phyloP scores from a whole-genome alignment of 2,329 filamentous ascomycete genomes.

The Ophiostoma populinum region DNA sequence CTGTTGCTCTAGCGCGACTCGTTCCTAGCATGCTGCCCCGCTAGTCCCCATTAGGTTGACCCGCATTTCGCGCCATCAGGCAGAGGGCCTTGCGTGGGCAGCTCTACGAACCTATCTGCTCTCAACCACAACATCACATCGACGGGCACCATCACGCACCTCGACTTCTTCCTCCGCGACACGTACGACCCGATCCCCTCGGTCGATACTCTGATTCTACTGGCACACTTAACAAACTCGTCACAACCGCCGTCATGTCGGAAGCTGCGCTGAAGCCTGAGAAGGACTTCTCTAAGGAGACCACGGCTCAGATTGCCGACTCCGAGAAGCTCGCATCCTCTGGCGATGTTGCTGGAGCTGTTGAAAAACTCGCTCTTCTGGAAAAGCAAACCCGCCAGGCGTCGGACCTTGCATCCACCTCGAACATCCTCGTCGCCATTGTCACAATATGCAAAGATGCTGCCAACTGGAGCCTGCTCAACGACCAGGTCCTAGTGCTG shows the following conservation, averaged over 20 bases:
- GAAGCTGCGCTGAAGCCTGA: constrained; percentile 78
- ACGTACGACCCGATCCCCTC: background rate
- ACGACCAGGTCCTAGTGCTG: constrained; percentile 86
- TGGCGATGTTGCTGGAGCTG: constrained; percentile 68
- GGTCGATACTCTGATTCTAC: background rate
- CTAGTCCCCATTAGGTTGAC: constrained; percentile 1
- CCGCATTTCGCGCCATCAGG: constrained; percentile 3
- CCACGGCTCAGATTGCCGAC: constrained; percentile 79
- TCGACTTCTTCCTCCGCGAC: background rate
- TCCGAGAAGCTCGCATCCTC: constrained; percentile 71
- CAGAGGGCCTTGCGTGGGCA: constrained; percentile 9
- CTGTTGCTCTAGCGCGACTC: too few species aligned
- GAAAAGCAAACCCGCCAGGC: constrained; percentile 99
- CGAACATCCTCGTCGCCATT: constrained; percentile 69
- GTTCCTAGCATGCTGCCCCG: background rate
- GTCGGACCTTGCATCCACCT: constrained; percentile 90
- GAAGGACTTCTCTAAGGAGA: constrained; percentile 97
- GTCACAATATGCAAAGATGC: constrained; percentile 89
- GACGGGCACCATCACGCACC: background rate
- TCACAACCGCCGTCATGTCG: constrained; percentile 45
- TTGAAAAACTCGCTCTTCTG: constrained; percentile 80
- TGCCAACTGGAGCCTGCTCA: constrained; percentile 84
- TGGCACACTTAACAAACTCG: background rate
- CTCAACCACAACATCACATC: background rate
- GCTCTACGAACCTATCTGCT: background rate